Evolutionary conservation across 176 grass and related monocot genomes (phyloP).

Genomic region (Triticum turgidum): DNA sequence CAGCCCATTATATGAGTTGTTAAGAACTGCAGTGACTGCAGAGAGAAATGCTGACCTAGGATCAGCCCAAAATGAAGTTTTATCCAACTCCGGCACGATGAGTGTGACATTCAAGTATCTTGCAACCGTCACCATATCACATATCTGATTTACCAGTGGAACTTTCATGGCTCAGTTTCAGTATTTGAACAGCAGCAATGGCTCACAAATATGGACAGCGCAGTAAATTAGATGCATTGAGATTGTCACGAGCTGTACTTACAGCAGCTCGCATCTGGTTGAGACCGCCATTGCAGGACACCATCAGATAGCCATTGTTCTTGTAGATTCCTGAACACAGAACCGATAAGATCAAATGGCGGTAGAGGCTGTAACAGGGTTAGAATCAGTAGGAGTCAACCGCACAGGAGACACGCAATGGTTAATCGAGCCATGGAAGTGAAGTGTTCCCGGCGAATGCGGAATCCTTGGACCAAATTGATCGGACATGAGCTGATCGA

Average conservation of each 20-base stretch:
- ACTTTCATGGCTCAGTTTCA: conserved; percentile 25
- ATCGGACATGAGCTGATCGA: neutral
- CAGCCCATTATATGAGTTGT: neutral
- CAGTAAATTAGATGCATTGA: neutral
- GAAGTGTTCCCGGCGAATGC: neutral
- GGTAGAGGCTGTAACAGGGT: neutral
- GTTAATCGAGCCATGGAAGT: conserved; percentile 6
- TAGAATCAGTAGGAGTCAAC: neutral
- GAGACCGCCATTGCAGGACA: conserved; percentile 95
- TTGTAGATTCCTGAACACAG: conserved; percentile 72
- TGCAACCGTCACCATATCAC: conserved; percentile 93
- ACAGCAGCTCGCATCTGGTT: conserved; percentile 98
- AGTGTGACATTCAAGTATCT: conserved; percentile 91
- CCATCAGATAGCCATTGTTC: conserved; percentile 96
- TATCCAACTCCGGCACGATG: conserved; percentile 90
- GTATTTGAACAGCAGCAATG: neutral
- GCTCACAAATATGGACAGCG: neutral
- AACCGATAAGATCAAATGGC: neutral
- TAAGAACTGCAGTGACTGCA: neutral
- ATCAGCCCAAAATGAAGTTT: conserved; percentile 93
- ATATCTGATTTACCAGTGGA: conserved; percentile 57
- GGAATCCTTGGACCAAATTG: conserved; percentile 9
- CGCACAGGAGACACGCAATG: neutral
- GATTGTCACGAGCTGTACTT: conserved; percentile 26
- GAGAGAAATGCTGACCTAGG: conserved; percentile 54